Conservation (phyloP, 176 grass and related monocot genomes). For the Saccharum spontaneum region DNA sequence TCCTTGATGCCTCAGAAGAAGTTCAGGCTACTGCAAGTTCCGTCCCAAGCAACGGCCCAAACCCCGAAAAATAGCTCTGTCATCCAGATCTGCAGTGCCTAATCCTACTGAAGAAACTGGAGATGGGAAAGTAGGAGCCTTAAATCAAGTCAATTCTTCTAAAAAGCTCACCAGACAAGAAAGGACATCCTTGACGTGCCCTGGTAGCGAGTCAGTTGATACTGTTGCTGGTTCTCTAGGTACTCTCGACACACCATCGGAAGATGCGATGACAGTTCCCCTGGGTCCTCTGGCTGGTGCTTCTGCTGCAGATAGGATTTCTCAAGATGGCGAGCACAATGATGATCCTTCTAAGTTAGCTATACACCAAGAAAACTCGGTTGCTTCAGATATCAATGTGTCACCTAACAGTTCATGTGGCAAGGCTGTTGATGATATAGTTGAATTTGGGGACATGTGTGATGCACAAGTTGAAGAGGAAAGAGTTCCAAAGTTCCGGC, state of each 20-base stretch:
- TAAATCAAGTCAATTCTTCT: conserved; percentile 23
- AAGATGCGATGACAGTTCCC: conserved; percentile 24
- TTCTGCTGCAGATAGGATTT: conserved; percentile 4
- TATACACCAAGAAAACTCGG: too few species aligned
- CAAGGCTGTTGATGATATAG: too few species aligned
- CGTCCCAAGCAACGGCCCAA: conserved; percentile 29
- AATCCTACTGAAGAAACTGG: conserved; percentile 3
- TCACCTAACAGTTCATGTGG: too few species aligned
- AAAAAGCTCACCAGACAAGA: conserved; percentile 3
- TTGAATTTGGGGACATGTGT: too few species aligned
- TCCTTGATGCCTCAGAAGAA: conserved; percentile 29
- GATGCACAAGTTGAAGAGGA: too few species aligned
- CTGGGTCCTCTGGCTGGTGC: background rate
- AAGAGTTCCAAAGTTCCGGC: too few species aligned
- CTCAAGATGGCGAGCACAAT: conserved; percentile 25
- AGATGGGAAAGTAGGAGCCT: background rate
- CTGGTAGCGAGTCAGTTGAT: conserved; percentile 2
- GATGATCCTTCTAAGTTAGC: too few species aligned
- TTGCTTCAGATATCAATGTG: too few species aligned
- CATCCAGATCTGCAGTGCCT: conserved; percentile 2
- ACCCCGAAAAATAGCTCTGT: conserved; percentile 15
- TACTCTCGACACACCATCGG: conserved; percentile 1
- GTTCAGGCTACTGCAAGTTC: conserved; percentile 14
- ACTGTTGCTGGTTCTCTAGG: background rate
- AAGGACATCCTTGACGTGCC: background rate